These are phyloP conservation scores for Lotus japonicus DNA, from an alignment of 306 rosid genomes.

Conservation along the genomic window DNA sequence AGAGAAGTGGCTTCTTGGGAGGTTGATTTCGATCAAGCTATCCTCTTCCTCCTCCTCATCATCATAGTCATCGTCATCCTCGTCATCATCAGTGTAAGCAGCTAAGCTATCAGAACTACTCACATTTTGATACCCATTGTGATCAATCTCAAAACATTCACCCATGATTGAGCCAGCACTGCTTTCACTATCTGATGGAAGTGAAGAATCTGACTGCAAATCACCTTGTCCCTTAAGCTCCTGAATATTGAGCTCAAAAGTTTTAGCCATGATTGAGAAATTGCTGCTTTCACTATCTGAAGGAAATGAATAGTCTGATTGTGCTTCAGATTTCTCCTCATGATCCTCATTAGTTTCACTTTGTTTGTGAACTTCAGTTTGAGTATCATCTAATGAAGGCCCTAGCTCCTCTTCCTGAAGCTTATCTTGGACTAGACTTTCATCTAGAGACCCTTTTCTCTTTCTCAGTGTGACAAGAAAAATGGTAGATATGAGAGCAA, in stretches of 20 bases:
- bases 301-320: constrained; percentile 19
- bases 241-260: constrained; percentile 18
- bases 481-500: constrained; percentile 34
- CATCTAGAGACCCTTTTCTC: constrained; percentile 25
- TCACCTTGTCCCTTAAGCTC: constrained; percentile 13
- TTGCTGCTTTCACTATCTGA: constrained; percentile 44
- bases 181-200: constrained; percentile 50
- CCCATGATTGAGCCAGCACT: constrained; percentile 28
- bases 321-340: constrained; percentile 25
- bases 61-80: neutral
- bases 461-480: constrained; percentile 35
- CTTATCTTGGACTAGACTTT: constrained; percentile 12
- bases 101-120: constrained; percentile 22
- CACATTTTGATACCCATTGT: constrained; percentile 9
- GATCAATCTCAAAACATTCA: constrained; percentile 28
- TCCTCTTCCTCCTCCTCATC: constrained; percentile 35
- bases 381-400: constrained; percentile 2
- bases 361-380: constrained; percentile 15
- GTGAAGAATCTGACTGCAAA: constrained; percentile 27
- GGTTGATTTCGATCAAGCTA: constrained; percentile 54
- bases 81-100: constrained; percentile 30
- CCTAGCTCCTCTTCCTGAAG: neutral
- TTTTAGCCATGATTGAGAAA: constrained; percentile 26
- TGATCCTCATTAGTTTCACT: constrained; percentile 20
- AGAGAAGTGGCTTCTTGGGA: constrained; percentile 34